phyloP scores from a whole-genome alignment of 345 rosid genomes.

The Capsella bursapastoris region DNA sequence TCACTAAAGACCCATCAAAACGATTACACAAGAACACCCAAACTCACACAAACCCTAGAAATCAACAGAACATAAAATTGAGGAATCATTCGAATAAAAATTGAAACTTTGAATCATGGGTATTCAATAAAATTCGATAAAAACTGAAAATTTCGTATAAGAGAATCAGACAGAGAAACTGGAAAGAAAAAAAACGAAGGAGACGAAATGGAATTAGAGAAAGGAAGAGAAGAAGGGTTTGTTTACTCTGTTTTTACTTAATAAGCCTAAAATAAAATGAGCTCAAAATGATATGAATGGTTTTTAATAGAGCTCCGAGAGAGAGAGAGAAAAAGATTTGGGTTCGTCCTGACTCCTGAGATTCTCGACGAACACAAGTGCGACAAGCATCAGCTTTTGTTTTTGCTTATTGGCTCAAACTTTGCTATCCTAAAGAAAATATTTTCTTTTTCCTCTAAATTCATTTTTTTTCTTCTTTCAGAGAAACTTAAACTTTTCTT shows the following conservation, averaged over 20 bases:
- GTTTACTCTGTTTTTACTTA: conserved; percentile 20
- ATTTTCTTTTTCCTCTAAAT: conserved; percentile 25
- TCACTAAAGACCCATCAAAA: conserved; percentile 20
- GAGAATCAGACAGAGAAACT: neutral
- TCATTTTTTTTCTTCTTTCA: neutral
- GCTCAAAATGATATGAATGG: neutral
- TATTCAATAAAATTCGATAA: conserved; percentile 2
- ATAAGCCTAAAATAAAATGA: conserved; percentile 1
- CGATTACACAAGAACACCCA: conserved; percentile 10
- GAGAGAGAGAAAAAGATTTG: neutral
- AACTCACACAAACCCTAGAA: conserved; percentile 42
- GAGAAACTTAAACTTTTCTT: neutral
- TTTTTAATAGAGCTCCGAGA: conserved; percentile 12
- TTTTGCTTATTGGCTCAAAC: conserved; percentile 35
- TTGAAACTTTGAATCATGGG: conserved; percentile 19
- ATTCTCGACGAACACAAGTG: conserved; percentile 31
- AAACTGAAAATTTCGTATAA: neutral
- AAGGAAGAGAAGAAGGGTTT: neutral
- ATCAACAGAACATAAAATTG: conserved; percentile 2
- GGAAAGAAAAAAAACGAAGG: conserved; percentile 30
- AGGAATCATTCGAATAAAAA: conserved; percentile 16
- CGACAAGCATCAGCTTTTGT: conserved; percentile 38
- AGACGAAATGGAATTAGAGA: conserved; percentile 16
- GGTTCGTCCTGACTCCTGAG: conserved; percentile 15
- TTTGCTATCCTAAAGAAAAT: conserved; percentile 20